Evolutionary conservation across 108 stramenopile species (phyloP).

Genomic region (Discostella stelligeroides): DNA sequence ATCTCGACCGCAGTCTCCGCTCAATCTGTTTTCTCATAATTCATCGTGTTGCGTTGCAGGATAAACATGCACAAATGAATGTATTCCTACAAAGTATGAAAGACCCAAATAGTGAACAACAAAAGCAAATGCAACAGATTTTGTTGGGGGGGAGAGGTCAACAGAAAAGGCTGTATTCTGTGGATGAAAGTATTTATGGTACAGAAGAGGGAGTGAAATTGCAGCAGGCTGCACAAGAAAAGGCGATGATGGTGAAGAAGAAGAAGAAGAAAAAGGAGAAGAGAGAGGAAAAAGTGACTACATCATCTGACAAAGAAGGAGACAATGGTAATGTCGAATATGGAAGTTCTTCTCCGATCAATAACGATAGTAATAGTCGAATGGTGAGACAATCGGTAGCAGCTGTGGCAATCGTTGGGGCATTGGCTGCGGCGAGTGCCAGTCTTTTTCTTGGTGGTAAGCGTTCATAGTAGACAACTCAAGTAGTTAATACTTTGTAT

Average conservation of each 20-base stretch:
- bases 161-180: slow-evolving; percentile 50
- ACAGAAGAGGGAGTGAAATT: slow-evolving; percentile 56
- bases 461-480: slow-evolving; percentile 20
- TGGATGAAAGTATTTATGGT: slow-evolving; percentile 52
- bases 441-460: slow-evolving; percentile 46
- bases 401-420: slow-evolving; percentile 32
- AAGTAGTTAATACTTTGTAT: too few relatives aligned
- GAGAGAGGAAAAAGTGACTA: neutral
- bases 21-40: neutral
- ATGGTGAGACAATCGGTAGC: slow-evolving; percentile 45
- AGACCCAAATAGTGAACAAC: slow-evolving; percentile 44
- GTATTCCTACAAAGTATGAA: slow-evolving; percentile 42
- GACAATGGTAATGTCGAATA: slow-evolving; percentile 1
- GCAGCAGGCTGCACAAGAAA: slow-evolving; percentile 33
- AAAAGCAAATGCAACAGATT: slow-evolving; percentile 49
- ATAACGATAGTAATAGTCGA: neutral
- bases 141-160: slow-evolving; percentile 53
- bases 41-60: neutral
- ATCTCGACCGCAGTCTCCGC: neutral
- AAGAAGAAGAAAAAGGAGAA: slow-evolving; percentile 30
- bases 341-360: neutral
- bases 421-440: slow-evolving; percentile 42
- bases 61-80: slow-evolving; percentile 41
- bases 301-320: neutral
- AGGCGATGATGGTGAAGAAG: slow-evolving; percentile 22